phyloP scores from a whole-genome alignment of 768 basidiomycete species.

The Steccherinum ochraceum region DNA sequence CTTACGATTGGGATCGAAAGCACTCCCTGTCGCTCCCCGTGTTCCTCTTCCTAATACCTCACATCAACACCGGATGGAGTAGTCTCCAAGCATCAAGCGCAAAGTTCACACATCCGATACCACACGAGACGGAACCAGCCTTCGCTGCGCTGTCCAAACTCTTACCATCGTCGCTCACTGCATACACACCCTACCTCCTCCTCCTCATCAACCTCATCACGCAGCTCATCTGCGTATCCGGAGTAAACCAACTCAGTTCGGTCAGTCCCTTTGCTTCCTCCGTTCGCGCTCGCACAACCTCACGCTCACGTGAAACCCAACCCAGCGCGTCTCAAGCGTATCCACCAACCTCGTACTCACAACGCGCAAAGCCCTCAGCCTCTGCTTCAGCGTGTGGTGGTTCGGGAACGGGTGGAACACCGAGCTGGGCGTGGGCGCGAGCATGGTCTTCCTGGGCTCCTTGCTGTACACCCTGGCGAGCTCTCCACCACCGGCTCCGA shows the following conservation, averaged over 20 bases:
- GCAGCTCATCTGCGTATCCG: constrained; percentile 77
- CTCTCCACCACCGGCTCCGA: constrained; percentile 11
- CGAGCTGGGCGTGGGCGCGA: constrained; percentile 58
- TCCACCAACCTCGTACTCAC: constrained; percentile 80
- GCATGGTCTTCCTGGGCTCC: constrained; percentile 69
- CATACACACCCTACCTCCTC: constrained; percentile 45
- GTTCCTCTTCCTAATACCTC: constrained; percentile 55
- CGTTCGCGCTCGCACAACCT: neutral
- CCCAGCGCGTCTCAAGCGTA: constrained; percentile 67
- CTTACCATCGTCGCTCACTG: constrained; percentile 8
- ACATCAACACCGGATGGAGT: constrained; percentile 49
- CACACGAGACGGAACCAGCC: constrained; percentile 5
- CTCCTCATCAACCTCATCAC: constrained; percentile 60
- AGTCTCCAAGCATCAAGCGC: constrained; percentile 32
- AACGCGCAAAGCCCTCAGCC: constrained; percentile 70
- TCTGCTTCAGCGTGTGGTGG: constrained; percentile 82
- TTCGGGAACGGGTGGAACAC: constrained; percentile 70
- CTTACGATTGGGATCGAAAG: constrained; percentile 30
- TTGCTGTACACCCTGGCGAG: constrained; percentile 39
- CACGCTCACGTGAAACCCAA: neutral
- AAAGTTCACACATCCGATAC: constrained; percentile 4
- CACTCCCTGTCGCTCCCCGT: constrained; percentile 76
- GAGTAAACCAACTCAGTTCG: constrained; percentile 76
- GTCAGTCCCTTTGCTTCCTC: constrained; percentile 33
- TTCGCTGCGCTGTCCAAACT: constrained; percentile 1